Conservation (phyloP, 1,284 basidiomycete genomes). For the Moniliella sp. region DNA sequence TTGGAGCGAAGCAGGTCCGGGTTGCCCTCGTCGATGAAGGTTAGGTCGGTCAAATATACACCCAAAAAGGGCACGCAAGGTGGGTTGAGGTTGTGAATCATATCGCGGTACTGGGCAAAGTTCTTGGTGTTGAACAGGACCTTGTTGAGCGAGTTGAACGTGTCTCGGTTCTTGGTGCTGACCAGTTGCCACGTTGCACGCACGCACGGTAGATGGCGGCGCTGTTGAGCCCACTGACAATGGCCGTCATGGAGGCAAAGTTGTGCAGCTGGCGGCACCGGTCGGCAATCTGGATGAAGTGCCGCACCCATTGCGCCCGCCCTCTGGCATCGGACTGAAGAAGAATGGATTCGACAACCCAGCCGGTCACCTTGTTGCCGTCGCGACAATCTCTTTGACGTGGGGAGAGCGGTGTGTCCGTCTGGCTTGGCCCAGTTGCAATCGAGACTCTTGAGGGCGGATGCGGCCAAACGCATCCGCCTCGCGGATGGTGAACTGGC, state of each 20-base stretch:
- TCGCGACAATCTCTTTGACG: conserved; percentile 71
- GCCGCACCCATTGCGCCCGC: conserved; percentile 63
- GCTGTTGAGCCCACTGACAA: conserved; percentile 80
- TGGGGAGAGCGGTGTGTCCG: conserved; percentile 40
- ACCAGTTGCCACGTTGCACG: conserved; percentile 89
- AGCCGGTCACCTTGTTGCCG: conserved; percentile 69
- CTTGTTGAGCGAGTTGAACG: conserved; percentile 49
- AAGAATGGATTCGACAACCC: conserved; percentile 78
- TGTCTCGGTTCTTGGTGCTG: conserved; percentile 39
- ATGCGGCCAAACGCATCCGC: conserved; percentile 68
- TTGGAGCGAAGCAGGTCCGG: conserved; percentile 57
- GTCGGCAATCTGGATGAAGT: conserved; percentile 78
- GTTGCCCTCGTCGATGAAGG: conserved; percentile 96
- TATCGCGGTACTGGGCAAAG: conserved; percentile 70
- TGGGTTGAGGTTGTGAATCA: conserved; percentile 62
- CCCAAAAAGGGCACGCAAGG: conserved; percentile 95
- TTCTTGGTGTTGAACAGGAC: conserved; percentile 75
- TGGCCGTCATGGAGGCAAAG: conserved; percentile 84
- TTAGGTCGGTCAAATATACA: conserved; percentile 82
- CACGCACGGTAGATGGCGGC: conserved; percentile 72
- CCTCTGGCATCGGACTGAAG: conserved; percentile 66
- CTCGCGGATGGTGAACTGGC: conserved; percentile 84
- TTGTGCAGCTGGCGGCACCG: conserved; percentile 74
- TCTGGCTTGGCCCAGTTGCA: conserved; percentile 33
- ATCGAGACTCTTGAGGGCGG: conserved; percentile 64